Evolutionary conservation across 2,329 filamentous ascomycete species (phyloP), one percentile per base, ranked within the genome.

Genomic region (Macroventuria anomochaeta): DNA sequence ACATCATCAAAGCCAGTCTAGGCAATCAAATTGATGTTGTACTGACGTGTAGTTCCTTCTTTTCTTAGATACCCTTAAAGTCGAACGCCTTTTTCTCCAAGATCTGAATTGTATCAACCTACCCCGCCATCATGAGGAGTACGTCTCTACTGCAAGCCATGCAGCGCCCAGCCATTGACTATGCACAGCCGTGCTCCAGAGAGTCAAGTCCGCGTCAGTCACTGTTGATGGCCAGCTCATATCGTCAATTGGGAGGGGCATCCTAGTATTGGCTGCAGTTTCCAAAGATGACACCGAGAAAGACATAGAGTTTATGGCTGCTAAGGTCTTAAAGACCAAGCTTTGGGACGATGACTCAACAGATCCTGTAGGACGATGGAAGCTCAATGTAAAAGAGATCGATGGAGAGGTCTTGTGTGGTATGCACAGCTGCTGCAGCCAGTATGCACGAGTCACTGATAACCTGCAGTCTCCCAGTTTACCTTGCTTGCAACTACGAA

Each of bases 171-270:
- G 29, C 56, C 54, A 49, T 53, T 56, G 43, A 64, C 55, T 46
- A 54, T 55, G 46, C 46, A 42, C 46, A 97, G 95, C 92, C 47
- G 90, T 99, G 55, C 80, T 97, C 46, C 95, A 99, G 77, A 86
- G 95, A 62, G 95, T 99, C 44, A 86, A 96, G 56, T 97, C 93
- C 36, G 93, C 93, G 56, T 97, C 93, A 7, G 95, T 99, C 66
- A 95, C 92, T 1, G 93, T 99, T 46, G 93, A 99, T 71, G 89
- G 91, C 70, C 83, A 96, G 72, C 79, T 96, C 25, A 85, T 99
- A 38, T 97, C 95, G 1, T 90, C 89, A 3, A 97, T 99, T 67
- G 91, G 91, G 55, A 90, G 88, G 75, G 95, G 95, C 25, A 79
- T 99, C 36, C 81, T 99, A 6, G 91, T 97, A 26, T 89, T 99